These are phyloP conservation scores for Backusella westeae DNA, from an alignment of 192 early-diverging fungal genomes.

Conservation along the genomic window DNA sequence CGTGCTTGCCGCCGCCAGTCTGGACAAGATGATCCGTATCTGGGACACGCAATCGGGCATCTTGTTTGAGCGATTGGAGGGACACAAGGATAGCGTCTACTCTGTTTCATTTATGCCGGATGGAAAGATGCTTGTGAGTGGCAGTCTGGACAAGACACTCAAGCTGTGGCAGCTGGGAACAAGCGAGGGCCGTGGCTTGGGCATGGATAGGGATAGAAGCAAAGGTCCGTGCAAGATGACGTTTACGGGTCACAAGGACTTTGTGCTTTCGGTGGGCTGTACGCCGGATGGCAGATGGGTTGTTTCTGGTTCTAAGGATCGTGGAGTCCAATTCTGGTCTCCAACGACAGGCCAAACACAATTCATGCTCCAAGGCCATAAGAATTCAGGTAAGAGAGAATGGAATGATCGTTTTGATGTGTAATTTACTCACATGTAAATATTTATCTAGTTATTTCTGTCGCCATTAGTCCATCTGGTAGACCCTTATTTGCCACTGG, in stretches of 20 bases:
- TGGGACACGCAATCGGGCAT: constrained; percentile 84
- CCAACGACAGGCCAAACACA: constrained; percentile 74
- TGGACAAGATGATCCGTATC: constrained; percentile 91
- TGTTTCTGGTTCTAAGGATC: constrained; percentile 90
- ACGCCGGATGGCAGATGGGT: constrained; percentile 86
- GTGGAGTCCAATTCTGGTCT: constrained; percentile 88
- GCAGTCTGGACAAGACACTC: constrained; percentile 88
- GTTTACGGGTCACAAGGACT: constrained; percentile 78
- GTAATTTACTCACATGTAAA: neutral
- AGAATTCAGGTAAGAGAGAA: constrained; percentile 79
- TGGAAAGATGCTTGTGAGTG: constrained; percentile 87
- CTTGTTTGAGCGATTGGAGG: constrained; percentile 87
- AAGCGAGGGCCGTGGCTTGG: constrained; percentile 27
- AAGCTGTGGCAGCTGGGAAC: constrained; percentile 87
- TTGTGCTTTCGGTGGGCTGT: constrained; percentile 93
- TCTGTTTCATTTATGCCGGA: constrained; percentile 94
- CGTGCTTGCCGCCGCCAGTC: constrained; percentile 83
- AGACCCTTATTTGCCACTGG: constrained; percentile 91
- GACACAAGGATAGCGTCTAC: constrained; percentile 95
- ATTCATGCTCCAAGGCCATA: constrained; percentile 92
- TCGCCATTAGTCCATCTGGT: constrained; percentile 79
- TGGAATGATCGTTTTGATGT: neutral
- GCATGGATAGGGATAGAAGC: constrained; percentile 22
- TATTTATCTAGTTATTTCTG: constrained; percentile 73
- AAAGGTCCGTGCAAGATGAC: constrained; percentile 44